Evolutionary conservation across 139 green algal genomes (phyloP), one percentile per base, ranked within the genome.

Genomic region (Chlamydomonas sphaeroides): DNA sequence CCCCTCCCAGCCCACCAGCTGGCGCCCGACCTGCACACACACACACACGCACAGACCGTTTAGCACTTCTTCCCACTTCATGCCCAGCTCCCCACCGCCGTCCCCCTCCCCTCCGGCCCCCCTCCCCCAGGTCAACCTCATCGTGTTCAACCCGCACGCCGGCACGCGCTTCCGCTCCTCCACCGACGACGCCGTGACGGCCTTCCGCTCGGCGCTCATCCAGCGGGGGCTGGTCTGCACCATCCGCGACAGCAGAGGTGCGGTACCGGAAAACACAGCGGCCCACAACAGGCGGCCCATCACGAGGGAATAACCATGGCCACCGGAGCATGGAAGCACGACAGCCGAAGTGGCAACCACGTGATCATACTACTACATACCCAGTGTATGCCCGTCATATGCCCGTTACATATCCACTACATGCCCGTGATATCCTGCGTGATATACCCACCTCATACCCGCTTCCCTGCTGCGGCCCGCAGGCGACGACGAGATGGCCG

Each of bases 401-500:
- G 14, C 10, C 45, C 45, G 10, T 21, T 51, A 14, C 45, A n/a
- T n/a, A n/a, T 51, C 10, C 45, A 10, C 10, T 51, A 51, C 45
- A 51, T 10, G 10, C 45, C 45, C 10, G 45, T 51, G 10, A 51
- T 51, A 14, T 14, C 14, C 45, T 51, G 10, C 45, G 10, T 51
- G 45, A 10, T 14, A 2, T 98, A 93, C 7, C 30, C 30, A 38
- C 5, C 25, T 67, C 5, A 4, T 39, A 21, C 32, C 32, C 32
- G 5, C 39, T 67, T 28, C 53, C 17, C 21, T 8, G 25, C 10
- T 14, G 45, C 45, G 2, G 11, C 3, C 32, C 28, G 33, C 76
- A 28, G 95, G 95, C 0, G 93, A 96, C 42, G 94, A 96, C 68
- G 86, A 95, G 70, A 96, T 97, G 92, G 95, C 95, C 20, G 95